These are phyloP conservation scores for Trichoderma simmonsii DNA, from an alignment of 2,329 filamentous ascomycete genomes.

Conservation along the genomic window DNA sequence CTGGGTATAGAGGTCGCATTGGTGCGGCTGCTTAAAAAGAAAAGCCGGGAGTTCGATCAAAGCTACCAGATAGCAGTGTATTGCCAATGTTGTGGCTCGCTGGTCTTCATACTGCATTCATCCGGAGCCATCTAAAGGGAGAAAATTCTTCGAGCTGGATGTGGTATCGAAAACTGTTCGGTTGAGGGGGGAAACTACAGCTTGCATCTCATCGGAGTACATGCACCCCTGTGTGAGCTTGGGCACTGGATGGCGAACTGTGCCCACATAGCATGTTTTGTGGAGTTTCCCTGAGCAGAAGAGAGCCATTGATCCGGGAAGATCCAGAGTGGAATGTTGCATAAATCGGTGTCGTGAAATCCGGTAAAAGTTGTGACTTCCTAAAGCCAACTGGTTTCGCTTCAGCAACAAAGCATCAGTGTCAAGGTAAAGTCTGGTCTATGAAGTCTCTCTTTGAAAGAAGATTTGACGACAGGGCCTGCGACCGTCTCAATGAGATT, in stretches of 20 bases:
- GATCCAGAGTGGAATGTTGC: not conserved
- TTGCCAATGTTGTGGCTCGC: not conserved
- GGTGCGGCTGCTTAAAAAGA: not conserved
- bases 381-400: not conserved
- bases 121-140: not conserved
- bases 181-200: not conserved
- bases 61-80: not conserved
- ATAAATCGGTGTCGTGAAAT: not conserved
- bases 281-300: constrained; percentile 31
- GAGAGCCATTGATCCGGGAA: not conserved
- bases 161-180: not conserved
- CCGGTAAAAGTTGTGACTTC: not conserved
- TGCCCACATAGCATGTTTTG: constrained; percentile 45
- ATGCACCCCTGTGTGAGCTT: not conserved
- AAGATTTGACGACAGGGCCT: too few species aligned
- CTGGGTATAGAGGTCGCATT: not conserved
- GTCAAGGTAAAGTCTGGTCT: not conserved
- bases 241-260: constrained; percentile 21
- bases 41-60: not conserved
- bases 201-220: not conserved
- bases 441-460: too few species aligned
- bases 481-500: not conserved
- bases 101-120: not conserved
- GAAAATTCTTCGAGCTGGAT: not conserved
- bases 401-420: not conserved